A percentile compares a stretch with the other conserved stretches of the same genome.
Conservation (phyloP, 1,284 basidiomycete species). For the Heterobasidion parviporum region DNA sequence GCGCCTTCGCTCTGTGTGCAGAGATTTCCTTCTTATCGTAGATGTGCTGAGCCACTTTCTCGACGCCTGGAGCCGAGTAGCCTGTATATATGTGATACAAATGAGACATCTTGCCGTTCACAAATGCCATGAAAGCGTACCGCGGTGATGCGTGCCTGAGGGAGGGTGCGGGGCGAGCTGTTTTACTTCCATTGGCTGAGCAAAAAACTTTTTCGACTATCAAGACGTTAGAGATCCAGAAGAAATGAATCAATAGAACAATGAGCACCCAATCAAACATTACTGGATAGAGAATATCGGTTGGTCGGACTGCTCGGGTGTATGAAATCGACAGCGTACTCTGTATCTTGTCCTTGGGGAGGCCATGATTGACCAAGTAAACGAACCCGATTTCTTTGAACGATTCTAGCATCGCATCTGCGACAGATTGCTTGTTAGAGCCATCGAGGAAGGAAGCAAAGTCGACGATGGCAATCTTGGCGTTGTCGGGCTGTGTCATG, state of each 20-base stretch:
- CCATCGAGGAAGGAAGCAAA: constrained; percentile 22
- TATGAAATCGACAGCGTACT: not conserved
- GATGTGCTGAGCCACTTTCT: constrained; percentile 36
- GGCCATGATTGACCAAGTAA: constrained; percentile 32
- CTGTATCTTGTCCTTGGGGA: constrained; percentile 34
- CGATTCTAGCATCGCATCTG: constrained; percentile 21
- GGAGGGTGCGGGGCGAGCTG: constrained; percentile 48
- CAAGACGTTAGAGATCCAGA: not conserved
- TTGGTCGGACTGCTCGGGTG: not conserved
- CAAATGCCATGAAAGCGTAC: constrained; percentile 14
- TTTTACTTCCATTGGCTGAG: constrained; percentile 40
- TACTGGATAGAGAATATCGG: not conserved
- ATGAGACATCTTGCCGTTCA: too few relatives aligned
- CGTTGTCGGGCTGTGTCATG: not conserved
- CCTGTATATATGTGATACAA: constrained; percentile 20
- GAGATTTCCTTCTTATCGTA: constrained; percentile 30
- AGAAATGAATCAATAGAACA: too few relatives aligned
- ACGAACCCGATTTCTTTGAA: constrained; percentile 32
- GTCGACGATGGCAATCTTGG: constrained; percentile 14
- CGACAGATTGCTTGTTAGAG: constrained; percentile 18
- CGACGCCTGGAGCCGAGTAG: constrained; percentile 37
- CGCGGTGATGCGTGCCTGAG: constrained; percentile 44
- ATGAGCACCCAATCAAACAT: constrained; percentile 45
- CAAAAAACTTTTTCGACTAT: constrained; percentile 46
- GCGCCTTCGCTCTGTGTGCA: constrained; percentile 25